Base-by-base conservation (phyloP, 257 asterid species). In the Plectranthus barbatus region DNA sequence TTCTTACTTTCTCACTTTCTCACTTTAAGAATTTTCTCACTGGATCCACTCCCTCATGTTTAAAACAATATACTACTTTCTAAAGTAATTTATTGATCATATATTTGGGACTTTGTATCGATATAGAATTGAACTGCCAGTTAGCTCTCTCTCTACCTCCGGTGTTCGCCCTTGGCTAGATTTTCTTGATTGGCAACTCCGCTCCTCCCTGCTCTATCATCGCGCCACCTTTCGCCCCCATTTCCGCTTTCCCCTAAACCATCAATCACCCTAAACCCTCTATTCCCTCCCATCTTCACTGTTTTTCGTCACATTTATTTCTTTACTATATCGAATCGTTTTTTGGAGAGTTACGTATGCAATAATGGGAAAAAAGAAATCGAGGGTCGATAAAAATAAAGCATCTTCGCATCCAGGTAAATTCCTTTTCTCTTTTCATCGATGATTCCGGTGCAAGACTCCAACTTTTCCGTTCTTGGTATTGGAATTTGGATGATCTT, bases 281-380 rank as follows among this genome's bases (percentile, higher is more conserved):
- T 26, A 24, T 65, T 45, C 54, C 56, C 42, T 50, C 31, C 68
- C 29, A 64, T 60, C 71, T 54, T 78, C 74, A 33, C 10, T 49
- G 19, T 49, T 47, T 39, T 60, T 62, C 9, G 50, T 54, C 23
- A 12, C 58, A 39, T 58, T 74, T 62, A 20, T 61, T 65, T 67
- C n/a, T 21, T 64, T 51, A 41, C 62, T 55, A 44, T 67, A 54
- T 46, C 31, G 31, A 5, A 14, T 9, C 7, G 31, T 19, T 44
- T 46, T 41, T 63, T 53, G 50, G 41, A 39, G 51, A 65, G 21
- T 46, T 57, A 33, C 12, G 39, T 68, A 5, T 26, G 5, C 5
- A 26, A 58, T 62, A 66, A 81, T 81, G 86, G 83, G 86, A 60
- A 81, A 77, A 51, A 72, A 83, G 70, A 81, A 81, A 79, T 57